These are phyloP conservation scores for Kickxella alabastrina DNA, from an alignment of 192 early-diverging fungal genomes.

Conservation along the genomic window DNA sequence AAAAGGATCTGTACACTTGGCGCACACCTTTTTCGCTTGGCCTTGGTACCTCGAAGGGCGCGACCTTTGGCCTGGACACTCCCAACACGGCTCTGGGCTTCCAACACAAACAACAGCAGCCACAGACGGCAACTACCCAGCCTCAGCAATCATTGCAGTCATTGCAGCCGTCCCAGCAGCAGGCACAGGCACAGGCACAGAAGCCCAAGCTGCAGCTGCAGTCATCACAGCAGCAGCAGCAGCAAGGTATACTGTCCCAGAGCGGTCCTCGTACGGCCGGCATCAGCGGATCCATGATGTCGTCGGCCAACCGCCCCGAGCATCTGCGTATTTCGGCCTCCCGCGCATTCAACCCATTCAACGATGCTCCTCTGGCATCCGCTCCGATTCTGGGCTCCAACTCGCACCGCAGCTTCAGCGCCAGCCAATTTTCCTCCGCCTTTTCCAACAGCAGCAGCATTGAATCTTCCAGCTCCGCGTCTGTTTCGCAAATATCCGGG, in stretches of 20 bases:
- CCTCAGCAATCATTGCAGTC: slow-evolving; percentile 6
- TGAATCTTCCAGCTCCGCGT: neutral
- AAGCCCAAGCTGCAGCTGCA: slow-evolving; percentile 6
- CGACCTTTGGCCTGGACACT: slow-evolving; percentile 45
- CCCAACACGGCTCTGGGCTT: slow-evolving; percentile 19
- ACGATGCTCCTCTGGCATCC: slow-evolving; percentile 43
- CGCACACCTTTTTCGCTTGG: slow-evolving; percentile 62
- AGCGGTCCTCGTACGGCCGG: slow-evolving; percentile 31
- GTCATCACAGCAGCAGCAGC: slow-evolving; percentile 11
- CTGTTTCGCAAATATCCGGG: slow-evolving; percentile 22
- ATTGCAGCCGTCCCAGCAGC: slow-evolving; percentile 13
- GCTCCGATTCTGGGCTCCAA: slow-evolving; percentile 47
- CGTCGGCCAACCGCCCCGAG: slow-evolving; percentile 36
- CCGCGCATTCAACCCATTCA: slow-evolving; percentile 48
- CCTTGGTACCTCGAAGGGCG: slow-evolving; percentile 25
- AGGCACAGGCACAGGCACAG: slow-evolving; percentile 6
- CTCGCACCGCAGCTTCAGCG: slow-evolving; percentile 24
- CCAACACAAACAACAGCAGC: slow-evolving; percentile 21
- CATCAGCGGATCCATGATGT: slow-evolving; percentile 37
- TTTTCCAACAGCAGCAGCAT: slow-evolving; percentile 21
- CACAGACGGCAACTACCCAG: slow-evolving; percentile 7
- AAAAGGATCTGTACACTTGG: slow-evolving; percentile 95
- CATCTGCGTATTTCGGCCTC: slow-evolving; percentile 43
- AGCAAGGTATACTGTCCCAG: neutral
- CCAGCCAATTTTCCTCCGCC: slow-evolving; percentile 28